Conservation (phyloP, 2,329 filamentous ascomycete species). For the Dendrostoma leiphaemia region DNA sequence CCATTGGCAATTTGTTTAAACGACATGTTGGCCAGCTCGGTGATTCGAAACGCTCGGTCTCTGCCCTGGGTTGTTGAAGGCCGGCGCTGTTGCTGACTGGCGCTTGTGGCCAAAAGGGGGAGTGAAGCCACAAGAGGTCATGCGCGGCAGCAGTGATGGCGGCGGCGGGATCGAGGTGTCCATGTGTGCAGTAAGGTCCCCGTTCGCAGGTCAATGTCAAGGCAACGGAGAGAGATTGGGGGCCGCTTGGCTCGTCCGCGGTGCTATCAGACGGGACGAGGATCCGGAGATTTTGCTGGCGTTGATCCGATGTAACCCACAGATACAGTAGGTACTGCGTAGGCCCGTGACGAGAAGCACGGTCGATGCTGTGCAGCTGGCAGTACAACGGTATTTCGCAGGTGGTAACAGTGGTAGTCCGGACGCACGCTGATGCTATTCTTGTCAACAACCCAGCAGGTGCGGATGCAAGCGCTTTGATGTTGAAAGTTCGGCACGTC, state of each 20-base stretch:
- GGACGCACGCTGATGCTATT: constrained; percentile 8
- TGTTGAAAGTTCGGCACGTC: constrained; percentile 6
- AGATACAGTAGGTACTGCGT: background rate
- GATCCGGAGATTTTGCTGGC: background rate
- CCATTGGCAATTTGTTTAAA: constrained; percentile 17
- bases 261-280: background rate
- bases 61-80: constrained; percentile 1
- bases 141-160: background rate
- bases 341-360: background rate
- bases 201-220: too few relatives aligned
- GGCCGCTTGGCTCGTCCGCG: background rate
- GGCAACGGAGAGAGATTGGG: too few relatives aligned
- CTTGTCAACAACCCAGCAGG: constrained; percentile 1
- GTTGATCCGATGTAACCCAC: background rate
- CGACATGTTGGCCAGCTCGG: background rate
- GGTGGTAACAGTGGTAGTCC: background rate
- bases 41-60: constrained; percentile 6
- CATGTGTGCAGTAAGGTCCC: too few relatives aligned
- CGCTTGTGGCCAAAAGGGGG: background rate
- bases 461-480: constrained; percentile 13
- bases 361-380: too few relatives aligned
- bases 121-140: background rate
- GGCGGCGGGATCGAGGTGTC: background rate
- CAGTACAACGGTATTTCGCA: too few relatives aligned
- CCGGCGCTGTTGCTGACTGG: constrained; percentile 9